Base-by-base conservation (phyloP, 2,329 filamentous ascomycete species). In the Colletotrichum tofieldiae region DNA sequence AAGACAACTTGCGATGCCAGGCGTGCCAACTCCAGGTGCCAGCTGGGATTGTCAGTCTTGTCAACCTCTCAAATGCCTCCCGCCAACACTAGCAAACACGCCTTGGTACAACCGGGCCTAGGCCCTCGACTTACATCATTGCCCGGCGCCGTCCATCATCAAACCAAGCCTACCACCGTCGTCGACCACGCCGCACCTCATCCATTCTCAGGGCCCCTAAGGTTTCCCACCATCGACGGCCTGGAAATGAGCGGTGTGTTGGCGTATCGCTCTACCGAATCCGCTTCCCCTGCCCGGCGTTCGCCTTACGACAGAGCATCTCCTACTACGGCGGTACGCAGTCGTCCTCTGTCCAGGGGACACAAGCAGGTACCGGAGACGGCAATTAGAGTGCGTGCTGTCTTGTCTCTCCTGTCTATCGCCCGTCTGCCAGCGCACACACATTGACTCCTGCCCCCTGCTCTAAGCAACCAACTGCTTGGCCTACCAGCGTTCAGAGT, bases 201-300 rank as follows among this genome's bases (percentile, higher is more conserved):
- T 23, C 41, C 69, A 45, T 23, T 35, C 23, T 18, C 35, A 23
- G 18, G n/a, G 6, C 35, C 35, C n/a, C 29, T 23, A 45, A 47
- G 26, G 7, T 37, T 49, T 63, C 23, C 35, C 26, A 52, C 52
- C 45, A 41, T 14, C 29, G 45, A 29, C 60, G 54, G 45, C 55
- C 51, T 65, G 52, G 67, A 74, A 71, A 73, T 71, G 71, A 73
- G 71, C 72, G 64, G 73, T 67, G 71, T 67, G 71, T 52, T 67
- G 60, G 73, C 64, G 71, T 69, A 65, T 74, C 65, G 73, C 70
- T 62, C 29, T 72, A 47, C 20, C 35, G 11, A 58, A 23, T 41
- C 43, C 14, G 32, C 7, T 43, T 49, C 67, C 71, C 67, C 49
- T 61, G 70, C 56, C 52, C 54, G 16, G 18, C 32, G 59, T 49